phyloP scores from a whole-genome alignment of 257 asterid species.

The Rhazya stricta region DNA sequence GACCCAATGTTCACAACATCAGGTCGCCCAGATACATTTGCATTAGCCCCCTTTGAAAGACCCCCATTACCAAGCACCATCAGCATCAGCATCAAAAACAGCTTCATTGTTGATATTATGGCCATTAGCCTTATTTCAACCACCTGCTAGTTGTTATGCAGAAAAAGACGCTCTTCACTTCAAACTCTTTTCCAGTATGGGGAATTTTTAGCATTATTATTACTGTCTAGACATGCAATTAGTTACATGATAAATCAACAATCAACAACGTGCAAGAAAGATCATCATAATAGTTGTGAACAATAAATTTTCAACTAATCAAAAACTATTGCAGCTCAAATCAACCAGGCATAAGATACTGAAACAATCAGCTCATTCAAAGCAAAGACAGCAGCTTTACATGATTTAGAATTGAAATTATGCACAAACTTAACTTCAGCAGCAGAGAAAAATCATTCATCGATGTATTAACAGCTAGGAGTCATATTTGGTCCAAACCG shows the following conservation, averaged over 20 bases:
- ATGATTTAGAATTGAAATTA: neutral
- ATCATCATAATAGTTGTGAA: neutral
- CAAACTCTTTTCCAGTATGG: neutral
- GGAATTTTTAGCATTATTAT: neutral
- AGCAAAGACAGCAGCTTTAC: conserved; percentile 3
- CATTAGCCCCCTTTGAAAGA: conserved; percentile 28
- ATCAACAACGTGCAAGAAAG: neutral
- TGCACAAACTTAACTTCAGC: neutral
- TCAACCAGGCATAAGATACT: neutral
- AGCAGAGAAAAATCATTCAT: neutral
- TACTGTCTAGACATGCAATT: neutral
- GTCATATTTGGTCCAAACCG: conserved; percentile 6
- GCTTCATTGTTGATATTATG: conserved; percentile 19
- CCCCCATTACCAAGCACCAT: conserved; percentile 20
- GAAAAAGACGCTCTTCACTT: neutral
- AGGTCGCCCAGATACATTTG: conserved; percentile 36
- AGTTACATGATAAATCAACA: neutral
- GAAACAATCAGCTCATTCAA: neutral
- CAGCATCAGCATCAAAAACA: conserved; percentile 26
- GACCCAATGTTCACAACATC: conserved; percentile 39
- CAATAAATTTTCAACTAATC: neutral
- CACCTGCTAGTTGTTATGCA: conserved; percentile 15
- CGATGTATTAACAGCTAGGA: neutral
- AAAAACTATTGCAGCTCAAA: neutral
- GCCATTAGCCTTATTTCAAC: conserved; percentile 6